These are phyloP conservation scores for Ganoderma leucocontextum DNA, from an alignment of 1,284 basidiomycete species.

Conservation along the genomic window DNA sequence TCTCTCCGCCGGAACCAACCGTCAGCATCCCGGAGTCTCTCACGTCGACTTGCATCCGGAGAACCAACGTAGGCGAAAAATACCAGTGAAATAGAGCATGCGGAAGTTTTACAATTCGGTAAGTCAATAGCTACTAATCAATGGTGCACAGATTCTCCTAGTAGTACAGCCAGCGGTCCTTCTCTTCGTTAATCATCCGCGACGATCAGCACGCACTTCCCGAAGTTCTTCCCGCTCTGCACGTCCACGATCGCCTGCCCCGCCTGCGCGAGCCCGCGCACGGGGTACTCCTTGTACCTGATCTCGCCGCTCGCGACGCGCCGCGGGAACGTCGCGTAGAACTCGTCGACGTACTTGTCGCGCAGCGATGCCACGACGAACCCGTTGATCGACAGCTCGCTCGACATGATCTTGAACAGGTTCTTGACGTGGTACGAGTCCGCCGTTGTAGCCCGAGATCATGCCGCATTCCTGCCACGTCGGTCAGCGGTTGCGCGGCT, in stretches of 20 bases:
- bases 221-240: constrained; percentile 64
- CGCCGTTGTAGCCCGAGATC: constrained; percentile 44
- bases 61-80: too few relatives aligned
- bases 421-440: constrained; percentile 41
- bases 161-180: too few relatives aligned
- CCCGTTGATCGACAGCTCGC: constrained; percentile 64
- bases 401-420: constrained; percentile 51
- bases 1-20: not conserved
- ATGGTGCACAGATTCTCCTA: too few relatives aligned
- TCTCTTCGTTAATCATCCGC: constrained; percentile 44
- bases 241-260: constrained; percentile 63
- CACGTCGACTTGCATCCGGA: too few relatives aligned
- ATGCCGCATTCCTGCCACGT: constrained; percentile 35
- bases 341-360: constrained; percentile 50
- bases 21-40: too few relatives aligned
- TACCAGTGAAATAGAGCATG: too few relatives aligned
- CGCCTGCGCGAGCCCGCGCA: constrained; percentile 57
- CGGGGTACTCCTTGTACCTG: constrained; percentile 65
- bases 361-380: constrained; percentile 60
- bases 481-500: not conserved
- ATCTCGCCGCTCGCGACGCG: constrained; percentile 65
- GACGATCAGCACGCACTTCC: constrained; percentile 63
- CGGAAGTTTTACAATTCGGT: too few relatives aligned
- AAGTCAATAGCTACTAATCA: too few relatives aligned
- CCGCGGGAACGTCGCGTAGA: constrained; percentile 60